Base-by-base conservation (phyloP, 306 rosid genomes). In the Mimosa bimucronata region DNA sequence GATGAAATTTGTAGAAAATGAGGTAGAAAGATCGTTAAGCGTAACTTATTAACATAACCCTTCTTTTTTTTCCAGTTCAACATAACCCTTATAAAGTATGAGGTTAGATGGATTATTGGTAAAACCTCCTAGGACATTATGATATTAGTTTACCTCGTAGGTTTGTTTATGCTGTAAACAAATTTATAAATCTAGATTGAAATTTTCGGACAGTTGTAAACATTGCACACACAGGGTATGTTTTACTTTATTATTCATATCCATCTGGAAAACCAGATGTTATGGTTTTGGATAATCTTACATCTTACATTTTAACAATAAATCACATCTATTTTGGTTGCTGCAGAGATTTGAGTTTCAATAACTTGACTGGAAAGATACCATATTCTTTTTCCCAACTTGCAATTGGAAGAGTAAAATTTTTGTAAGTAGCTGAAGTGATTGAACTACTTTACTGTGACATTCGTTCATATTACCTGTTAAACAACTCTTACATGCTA, bases 291-390 rank as follows among this genome's bases (percentile, higher is more conserved):
- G n/a, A 28, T 15, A 61, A 13, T 28, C 67, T 26, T 61, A 28
- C n/a, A 28, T 28, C 67, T 28, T 61, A 28, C n/a, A 14, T 61
- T 61, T 28, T 28, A 61, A 14, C 18, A 28, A 61, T 61, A 28
- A 28, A 12, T 61, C n/a, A 61, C n/a, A 28, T 58, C 11, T 61
- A 5, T 61, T 29, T 61, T 5, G 67, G 9, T 28, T 61, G 67
- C 67, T 61, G 40, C 14, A 61, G 67, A 28, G 67, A 61, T 61
- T 29, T 61, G 67, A 61, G 67, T 61, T 61, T 61, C 67, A 61
- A 61, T 14, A 29, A 61, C 67, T 28, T 61, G 40, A 61, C 67
- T 28, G 67, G 67, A 61, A 3, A 28, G 67, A 28, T 61, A 61
- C 67, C 67, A 11, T 0, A 0, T 28, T 5, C 67, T 61, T 13